Percentiles rank a stretch among this genome's conserved stretches.
phyloP scores from a whole-genome alignment of 495 filamentous ascomycete genomes.

The Lasiosphaeria hispida region DNA sequence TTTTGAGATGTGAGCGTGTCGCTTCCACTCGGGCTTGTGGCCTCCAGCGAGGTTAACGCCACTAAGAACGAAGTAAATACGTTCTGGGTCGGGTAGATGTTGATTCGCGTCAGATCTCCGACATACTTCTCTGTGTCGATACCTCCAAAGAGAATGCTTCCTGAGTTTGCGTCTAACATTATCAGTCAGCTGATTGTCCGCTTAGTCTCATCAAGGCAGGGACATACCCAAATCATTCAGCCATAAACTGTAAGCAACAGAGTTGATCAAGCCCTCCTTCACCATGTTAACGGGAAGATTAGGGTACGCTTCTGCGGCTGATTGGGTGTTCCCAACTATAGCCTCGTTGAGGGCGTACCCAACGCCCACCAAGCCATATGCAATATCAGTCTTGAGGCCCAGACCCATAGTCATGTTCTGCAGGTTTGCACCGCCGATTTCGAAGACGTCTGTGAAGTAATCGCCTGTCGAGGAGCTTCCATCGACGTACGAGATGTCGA shows the following conservation, averaged over 20 bases:
- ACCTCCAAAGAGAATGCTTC: constrained; percentile 74
- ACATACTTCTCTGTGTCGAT: constrained; percentile 84
- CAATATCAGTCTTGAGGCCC: constrained; percentile 65
- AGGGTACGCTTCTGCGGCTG: constrained; percentile 53
- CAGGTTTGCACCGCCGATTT: constrained; percentile 64
- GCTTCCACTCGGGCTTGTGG: constrained; percentile 43
- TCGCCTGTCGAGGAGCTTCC: constrained; percentile 71
- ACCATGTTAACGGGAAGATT: constrained; percentile 81
- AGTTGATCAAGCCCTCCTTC: constrained; percentile 68
- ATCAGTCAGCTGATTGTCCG: background rate
- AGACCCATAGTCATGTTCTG: constrained; percentile 80
- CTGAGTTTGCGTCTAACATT: constrained; percentile 36
- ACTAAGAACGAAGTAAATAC: constrained; percentile 65
- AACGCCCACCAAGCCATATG: constrained; percentile 81
- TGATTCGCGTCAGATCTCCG: constrained; percentile 69
- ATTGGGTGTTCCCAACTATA: constrained; percentile 49
- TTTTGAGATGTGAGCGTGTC: constrained; percentile 50
- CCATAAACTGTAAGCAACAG: constrained; percentile 87
- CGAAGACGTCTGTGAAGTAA: constrained; percentile 76
- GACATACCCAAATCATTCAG: constrained; percentile 66
- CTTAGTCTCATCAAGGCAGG: background rate
- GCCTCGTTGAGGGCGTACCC: constrained; percentile 82
- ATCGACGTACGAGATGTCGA: constrained; percentile 88
- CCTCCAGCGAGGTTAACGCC: constrained; percentile 60
- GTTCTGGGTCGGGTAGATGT: constrained; percentile 48